Conservation (phyloP, 257 asterid species). For the Gynochthodes officinalis region DNA sequence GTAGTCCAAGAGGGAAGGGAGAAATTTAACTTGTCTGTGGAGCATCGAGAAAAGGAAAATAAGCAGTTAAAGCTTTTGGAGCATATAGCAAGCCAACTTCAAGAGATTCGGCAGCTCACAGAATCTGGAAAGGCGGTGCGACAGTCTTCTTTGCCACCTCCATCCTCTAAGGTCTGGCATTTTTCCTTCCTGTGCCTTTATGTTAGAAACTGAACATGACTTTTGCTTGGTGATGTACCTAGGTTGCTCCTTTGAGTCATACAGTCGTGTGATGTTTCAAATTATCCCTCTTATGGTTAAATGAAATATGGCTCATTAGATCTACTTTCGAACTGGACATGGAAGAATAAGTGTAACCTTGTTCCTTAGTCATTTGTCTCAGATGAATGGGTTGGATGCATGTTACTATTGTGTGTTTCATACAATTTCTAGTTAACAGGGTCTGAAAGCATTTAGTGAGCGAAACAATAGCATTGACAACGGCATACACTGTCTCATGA, state of each 20-base stretch:
- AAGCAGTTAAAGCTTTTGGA: constrained; percentile 61
- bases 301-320: not conserved
- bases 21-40: constrained; percentile 55
- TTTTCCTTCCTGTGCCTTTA: constrained; percentile 9
- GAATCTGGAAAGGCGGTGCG: constrained; percentile 47
- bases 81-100: constrained; percentile 62
- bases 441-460: not conserved
- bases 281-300: not conserved
- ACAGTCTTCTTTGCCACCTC: constrained; percentile 66
- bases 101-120: constrained; percentile 47
- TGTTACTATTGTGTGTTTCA: not conserved
- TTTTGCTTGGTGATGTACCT: not conserved
- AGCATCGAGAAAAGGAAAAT: constrained; percentile 47
- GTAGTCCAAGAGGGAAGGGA: constrained; percentile 72
- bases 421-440: not conserved
- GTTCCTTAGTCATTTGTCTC: not conserved
- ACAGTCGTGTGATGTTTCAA: not conserved
- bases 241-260: not conserved
- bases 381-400: not conserved
- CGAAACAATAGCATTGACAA: not conserved
- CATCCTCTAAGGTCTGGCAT: constrained; percentile 54
- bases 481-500: not conserved
- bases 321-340: not conserved
- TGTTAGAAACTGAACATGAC: not conserved
- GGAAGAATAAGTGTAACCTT: not conserved